Evolutionary conservation across 129 eudicot species (phyloP), one percentile per base, ranked within the genome.

Genomic region (Centaurea solstitialis): DNA sequence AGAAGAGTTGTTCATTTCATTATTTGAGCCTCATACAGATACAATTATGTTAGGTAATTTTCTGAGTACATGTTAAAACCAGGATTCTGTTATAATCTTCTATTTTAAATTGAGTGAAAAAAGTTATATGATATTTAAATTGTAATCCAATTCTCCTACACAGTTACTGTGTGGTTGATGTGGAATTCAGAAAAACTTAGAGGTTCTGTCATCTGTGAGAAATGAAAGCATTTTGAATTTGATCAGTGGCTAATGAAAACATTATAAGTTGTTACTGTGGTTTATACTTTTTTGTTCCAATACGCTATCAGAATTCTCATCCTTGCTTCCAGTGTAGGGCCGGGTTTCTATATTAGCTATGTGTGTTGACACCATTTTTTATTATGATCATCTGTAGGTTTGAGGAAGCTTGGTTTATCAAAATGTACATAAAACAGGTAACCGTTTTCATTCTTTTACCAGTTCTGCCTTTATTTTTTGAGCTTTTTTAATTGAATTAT

Each of bases 371-470:
- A 3, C 75, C 5, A 17, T 33, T 65, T 65, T 74, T 12, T n/a
- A 74, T 30, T 66, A 33, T 74, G 68, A 20, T 83, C 73, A 22
- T 75, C 37, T 30, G 13, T 45, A 84, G 87, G 80, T 77, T 82
- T 38, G 76, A 65, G 69, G 47, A 72, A 57, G 41, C 47, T 38
- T 68, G 50, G 64, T 38, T 6, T 69, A 21, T 69, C 88, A 91
- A 79, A 71, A 94, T 94, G 98, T 85, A 88, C 76, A 94, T 94
- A 82, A 94, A 92, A 82, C 98, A 94, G 97, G 98, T 91, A 80
- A 83, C 62, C 13, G 11, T 26, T 41, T 41, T 68, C 22, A 11
- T 18, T 78, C 22, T 1, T 77, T 12, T 66, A 43, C 72, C 17
- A 28, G 22, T 28, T 75, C 39, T 64, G 21, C 33, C 35, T 66